phyloP scores from a whole-genome alignment of 306 rosid species.

The Astragalus membranaceus region DNA sequence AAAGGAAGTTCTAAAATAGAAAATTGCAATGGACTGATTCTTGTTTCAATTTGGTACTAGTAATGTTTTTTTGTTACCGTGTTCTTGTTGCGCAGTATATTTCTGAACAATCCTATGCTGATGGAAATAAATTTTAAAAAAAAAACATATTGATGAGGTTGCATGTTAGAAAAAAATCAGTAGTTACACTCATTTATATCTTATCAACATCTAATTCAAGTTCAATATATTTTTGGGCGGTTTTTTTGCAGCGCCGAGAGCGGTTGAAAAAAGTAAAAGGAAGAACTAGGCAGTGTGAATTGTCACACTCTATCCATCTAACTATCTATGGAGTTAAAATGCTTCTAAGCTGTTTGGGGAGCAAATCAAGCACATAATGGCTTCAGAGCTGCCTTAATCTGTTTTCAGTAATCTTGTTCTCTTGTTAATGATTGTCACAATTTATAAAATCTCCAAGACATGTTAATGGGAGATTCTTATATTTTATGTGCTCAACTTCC shows the following conservation, averaged over 20 bases:
- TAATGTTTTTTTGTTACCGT: too few species aligned
- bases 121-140: too few species aligned
- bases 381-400: conserved; percentile 15
- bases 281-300: conserved; percentile 33
- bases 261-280: conserved; percentile 59
- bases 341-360: conserved; percentile 10
- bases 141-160: too few species aligned
- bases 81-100: too few species aligned
- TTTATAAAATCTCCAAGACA: conserved; percentile 23
- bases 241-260: conserved; percentile 69
- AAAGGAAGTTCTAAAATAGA: neutral
- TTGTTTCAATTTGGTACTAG: neutral
- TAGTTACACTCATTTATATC: too few species aligned
- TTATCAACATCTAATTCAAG: neutral
- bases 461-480: conserved; percentile 7
- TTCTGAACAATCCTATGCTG: too few species aligned
- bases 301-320: conserved; percentile 28
- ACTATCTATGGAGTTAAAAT: conserved; percentile 13
- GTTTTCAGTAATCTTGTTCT: conserved; percentile 12
- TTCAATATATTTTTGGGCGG: neutral
- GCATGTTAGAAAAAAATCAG: too few species aligned
- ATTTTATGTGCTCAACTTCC: conserved; percentile 24
- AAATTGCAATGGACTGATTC: neutral
- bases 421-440: conserved; percentile 18
- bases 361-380: neutral